Evolutionary conservation across 176 grass and related monocot genomes (phyloP).

Genomic region (Chrysopogon serrulatus): DNA sequence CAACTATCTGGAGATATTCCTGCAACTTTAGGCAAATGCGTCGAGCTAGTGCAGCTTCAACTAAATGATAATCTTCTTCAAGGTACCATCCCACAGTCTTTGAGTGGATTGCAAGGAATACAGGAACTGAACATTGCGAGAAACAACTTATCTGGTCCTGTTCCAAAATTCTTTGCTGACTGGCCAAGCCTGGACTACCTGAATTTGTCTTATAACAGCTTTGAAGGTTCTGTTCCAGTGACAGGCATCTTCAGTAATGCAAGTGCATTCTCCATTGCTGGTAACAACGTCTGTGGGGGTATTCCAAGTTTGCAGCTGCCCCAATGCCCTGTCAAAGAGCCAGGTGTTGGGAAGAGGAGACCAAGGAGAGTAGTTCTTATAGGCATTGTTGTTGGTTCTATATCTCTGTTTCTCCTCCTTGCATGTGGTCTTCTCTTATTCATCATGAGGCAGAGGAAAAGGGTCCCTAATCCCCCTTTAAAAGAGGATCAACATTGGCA

Average conservation of each 20-base stretch:
- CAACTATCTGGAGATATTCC: neutral
- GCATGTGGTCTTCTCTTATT: neutral
- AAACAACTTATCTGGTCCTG: slow-evolving; percentile 21
- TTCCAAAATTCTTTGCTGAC: slow-evolving; percentile 9
- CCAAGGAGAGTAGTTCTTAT: neutral
- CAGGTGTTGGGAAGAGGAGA: neutral
- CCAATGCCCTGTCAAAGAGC: neutral
- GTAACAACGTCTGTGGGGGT: slow-evolving; percentile 26
- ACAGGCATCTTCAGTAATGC: slow-evolving; percentile 17
- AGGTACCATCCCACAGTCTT: slow-evolving; percentile 10
- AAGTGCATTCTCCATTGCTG: slow-evolving; percentile 10
- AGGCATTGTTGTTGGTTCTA: neutral
- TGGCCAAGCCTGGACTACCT: neutral
- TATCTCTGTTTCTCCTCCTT: neutral
- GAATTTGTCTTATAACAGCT: slow-evolving; percentile 7
- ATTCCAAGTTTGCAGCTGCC: slow-evolving; percentile 1
- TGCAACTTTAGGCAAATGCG: neutral
- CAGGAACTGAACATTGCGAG: neutral
- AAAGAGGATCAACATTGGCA: slow-evolving; percentile 6
- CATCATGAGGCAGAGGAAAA: neutral
- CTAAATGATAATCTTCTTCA: neutral
- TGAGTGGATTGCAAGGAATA: slow-evolving; percentile 1
- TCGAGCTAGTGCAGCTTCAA: neutral
- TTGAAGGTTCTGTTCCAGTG: slow-evolving; percentile 17
- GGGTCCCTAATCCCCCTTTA: neutral